Evolutionary conservation across 306 rosid genomes (phyloP).

Genomic region (Begonia fuchsioides): DNA sequence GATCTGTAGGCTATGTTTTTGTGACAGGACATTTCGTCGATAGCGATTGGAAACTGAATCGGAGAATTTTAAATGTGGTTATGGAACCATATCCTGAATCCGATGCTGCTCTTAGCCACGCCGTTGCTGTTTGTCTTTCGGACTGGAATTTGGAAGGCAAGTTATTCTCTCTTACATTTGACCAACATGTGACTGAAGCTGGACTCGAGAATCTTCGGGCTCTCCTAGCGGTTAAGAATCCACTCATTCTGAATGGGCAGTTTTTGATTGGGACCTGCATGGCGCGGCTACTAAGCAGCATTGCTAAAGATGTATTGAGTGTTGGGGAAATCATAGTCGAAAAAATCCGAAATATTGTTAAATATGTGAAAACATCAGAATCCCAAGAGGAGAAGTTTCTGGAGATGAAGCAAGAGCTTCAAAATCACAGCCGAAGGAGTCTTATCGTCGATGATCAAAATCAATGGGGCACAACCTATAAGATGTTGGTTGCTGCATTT

Average conservation of each 20-base stretch:
- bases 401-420: slow-evolving; percentile 72
- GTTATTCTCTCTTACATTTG: slow-evolving; percentile 64
- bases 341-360: slow-evolving; percentile 66
- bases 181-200: slow-evolving; percentile 27
- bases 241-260: slow-evolving; percentile 70
- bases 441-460: slow-evolving; percentile 64
- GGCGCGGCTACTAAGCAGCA: slow-evolving; percentile 57
- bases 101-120: no score
- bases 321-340: slow-evolving; percentile 33
- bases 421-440: slow-evolving; percentile 68
- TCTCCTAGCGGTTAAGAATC: slow-evolving; percentile 56
- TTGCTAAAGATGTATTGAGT: slow-evolving; percentile 49
- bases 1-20: no score
- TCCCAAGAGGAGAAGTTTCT: slow-evolving; percentile 72
- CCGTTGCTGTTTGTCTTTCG: no score
- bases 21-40: no score
- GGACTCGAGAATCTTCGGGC: slow-evolving; percentile 66
- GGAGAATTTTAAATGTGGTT: no score
- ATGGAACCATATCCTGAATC: no score
- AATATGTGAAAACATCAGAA: slow-evolving; percentile 83
- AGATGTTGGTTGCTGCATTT: slow-evolving; percentile 73
- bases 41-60: no score
- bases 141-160: no score
- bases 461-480: slow-evolving; percentile 81
- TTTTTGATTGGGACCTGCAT: slow-evolving; percentile 63